A percentile compares a stretch with the other conserved stretches of the same genome.
Conservation (phyloP, 164 flowering plant species). For the Sedum album region DNA sequence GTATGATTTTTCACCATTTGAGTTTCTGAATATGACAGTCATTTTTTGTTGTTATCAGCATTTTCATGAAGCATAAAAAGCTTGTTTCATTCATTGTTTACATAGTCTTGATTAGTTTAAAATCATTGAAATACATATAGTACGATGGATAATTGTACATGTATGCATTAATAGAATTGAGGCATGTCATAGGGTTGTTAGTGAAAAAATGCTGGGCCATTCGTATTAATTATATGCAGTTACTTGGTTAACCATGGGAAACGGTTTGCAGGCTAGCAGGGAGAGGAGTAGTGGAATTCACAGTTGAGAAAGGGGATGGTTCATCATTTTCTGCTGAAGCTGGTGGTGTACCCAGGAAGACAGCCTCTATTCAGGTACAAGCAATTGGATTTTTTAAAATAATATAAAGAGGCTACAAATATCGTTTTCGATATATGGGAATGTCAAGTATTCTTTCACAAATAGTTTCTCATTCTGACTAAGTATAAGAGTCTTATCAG, state of each 20-base stretch:
- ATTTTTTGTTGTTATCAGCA: background rate
- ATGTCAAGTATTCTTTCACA: too few species aligned
- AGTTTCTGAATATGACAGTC: background rate
- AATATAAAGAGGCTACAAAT: too few species aligned
- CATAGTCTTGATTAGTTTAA: background rate
- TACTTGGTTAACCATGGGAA: background rate
- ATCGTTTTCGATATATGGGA: too few species aligned
- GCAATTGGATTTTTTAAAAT: background rate
- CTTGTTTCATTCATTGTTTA: background rate
- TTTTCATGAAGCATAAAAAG: background rate
- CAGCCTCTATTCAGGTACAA: constrained; percentile 69
- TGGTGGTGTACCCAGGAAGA: constrained; percentile 59
- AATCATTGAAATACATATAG: background rate
- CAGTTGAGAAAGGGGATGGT: constrained; percentile 76
- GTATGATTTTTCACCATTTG: constrained; percentile 24
- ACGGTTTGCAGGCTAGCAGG: constrained; percentile 58
- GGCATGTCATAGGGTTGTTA: background rate
- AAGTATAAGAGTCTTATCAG: constrained; percentile 24
- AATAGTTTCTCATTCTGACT: background rate
- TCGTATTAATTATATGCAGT: background rate
- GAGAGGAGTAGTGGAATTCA: constrained; percentile 74
- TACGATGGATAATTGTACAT: background rate
- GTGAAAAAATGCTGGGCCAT: background rate
- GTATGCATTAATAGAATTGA: background rate
- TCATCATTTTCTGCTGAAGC: constrained; percentile 67